Conservation (phyloP, 2,329 filamentous ascomycete genomes). For the Apiospora saccharicola region DNA sequence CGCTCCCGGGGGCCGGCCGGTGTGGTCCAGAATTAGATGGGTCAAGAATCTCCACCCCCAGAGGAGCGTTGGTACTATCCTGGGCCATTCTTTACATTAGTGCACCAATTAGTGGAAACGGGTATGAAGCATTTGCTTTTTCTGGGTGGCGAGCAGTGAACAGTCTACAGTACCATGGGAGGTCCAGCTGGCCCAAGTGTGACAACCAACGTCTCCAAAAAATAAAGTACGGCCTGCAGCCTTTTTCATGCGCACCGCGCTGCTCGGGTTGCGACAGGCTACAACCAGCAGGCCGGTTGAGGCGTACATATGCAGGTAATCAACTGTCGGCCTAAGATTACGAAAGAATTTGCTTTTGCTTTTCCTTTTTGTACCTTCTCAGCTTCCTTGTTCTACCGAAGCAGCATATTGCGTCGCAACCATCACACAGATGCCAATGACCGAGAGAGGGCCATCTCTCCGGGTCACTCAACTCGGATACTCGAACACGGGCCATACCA, state of each 20-base stretch:
- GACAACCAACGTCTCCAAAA: not conserved
- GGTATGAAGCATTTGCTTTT: not conserved
- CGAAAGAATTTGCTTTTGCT: not conserved
- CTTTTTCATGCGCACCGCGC: not conserved
- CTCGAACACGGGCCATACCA: not conserved
- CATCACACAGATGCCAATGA: not conserved
- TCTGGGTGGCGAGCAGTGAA: not conserved
- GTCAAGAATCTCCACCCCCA: not conserved
- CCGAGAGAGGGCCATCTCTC: not conserved
- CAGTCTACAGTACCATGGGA: too few species aligned
- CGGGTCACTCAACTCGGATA: not conserved
- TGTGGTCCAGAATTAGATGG: not conserved
- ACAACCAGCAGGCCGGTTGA: not conserved
- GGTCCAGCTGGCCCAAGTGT: not conserved
- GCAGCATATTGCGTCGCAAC: not conserved
- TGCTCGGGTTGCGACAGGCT: slow-evolving; percentile 4
- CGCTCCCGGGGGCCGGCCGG: slow-evolving; percentile 5
- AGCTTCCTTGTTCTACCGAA: not conserved
- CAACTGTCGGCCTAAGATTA: not conserved
- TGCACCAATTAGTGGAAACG: not conserved
- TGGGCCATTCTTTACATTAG: not conserved
- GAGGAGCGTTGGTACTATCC: not conserved
- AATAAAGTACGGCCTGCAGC: not conserved
- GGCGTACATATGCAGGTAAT: not conserved
- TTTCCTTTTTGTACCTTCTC: not conserved